These are phyloP conservation scores for Candida anglica DNA, from an alignment of 805 yeast species.

Conservation along the genomic window DNA sequence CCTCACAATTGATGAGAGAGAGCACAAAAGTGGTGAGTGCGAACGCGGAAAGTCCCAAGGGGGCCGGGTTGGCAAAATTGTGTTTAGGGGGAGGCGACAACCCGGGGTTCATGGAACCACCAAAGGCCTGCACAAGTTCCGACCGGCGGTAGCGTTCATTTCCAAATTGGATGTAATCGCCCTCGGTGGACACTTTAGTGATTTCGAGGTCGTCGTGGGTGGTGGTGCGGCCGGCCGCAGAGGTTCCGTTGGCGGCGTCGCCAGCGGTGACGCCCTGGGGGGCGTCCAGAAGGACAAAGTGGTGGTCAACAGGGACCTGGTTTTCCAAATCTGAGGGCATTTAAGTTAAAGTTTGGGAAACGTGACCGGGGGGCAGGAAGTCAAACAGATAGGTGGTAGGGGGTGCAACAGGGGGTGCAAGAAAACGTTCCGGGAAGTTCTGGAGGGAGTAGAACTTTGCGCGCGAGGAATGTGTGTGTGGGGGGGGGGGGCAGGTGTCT, in stretches of 20 bases:
- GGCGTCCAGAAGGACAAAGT: neutral
- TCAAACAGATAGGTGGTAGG: too few relatives aligned
- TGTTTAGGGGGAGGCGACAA: constrained; percentile 40
- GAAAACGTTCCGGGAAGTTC: too few relatives aligned
- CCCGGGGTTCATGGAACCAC: constrained; percentile 79
- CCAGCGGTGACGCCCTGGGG: neutral
- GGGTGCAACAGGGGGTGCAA: too few relatives aligned
- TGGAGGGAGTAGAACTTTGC: too few relatives aligned
- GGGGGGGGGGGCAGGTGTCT: too few relatives aligned
- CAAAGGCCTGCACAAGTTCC: constrained; percentile 66
- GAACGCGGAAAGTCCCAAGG: constrained; percentile 69
- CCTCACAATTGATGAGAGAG: constrained; percentile 58
- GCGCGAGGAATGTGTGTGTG: too few relatives aligned
- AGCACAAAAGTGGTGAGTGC: constrained; percentile 66
- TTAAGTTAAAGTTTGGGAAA: too few relatives aligned
- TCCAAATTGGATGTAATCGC: constrained; percentile 68
- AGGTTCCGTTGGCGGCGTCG: neutral
- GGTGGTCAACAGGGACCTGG: constrained; percentile 26
- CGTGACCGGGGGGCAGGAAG: too few relatives aligned
- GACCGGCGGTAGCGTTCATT: constrained; percentile 59
- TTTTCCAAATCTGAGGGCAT: constrained; percentile 36
- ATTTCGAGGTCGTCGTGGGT: constrained; percentile 11
- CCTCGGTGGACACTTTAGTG: constrained; percentile 40
- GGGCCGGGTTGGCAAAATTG: constrained; percentile 66
- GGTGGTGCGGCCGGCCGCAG: constrained; percentile 1